phyloP scores from a whole-genome alignment of 345 rosid species.

The Eucalyptus regnans region DNA sequence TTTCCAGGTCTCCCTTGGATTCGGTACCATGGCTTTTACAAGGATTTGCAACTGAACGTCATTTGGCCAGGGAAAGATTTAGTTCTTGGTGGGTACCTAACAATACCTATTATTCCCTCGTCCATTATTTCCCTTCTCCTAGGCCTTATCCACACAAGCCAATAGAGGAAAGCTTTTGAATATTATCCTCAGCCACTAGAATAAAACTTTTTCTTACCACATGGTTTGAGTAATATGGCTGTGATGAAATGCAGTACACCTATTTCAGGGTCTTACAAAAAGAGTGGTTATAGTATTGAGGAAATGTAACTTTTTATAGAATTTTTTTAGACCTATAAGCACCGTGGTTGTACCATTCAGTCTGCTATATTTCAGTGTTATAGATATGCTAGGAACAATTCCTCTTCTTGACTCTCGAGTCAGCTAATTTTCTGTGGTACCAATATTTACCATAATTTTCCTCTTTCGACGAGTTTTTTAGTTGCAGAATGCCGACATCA shows the following conservation, averaged over 20 bases:
- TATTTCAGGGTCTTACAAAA: neutral
- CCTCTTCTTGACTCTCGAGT: neutral
- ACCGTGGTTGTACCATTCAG: neutral
- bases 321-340: neutral
- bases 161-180: neutral
- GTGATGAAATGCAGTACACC: neutral
- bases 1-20: constrained; percentile 87
- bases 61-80: constrained; percentile 77
- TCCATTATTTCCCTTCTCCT: neutral
- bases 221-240: neutral
- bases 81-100: constrained; percentile 32
- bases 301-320: neutral
- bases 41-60: constrained; percentile 45
- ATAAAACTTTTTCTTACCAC: neutral
- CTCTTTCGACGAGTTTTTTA: neutral
- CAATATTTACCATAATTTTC: neutral
- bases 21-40: constrained; percentile 59
- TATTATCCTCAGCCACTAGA: neutral
- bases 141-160: neutral
- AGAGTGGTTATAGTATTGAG: neutral
- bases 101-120: neutral
- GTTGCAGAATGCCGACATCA: neutral
- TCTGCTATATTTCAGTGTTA: neutral
- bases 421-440: neutral
- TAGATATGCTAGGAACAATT: neutral